Base-by-base conservation (phyloP, 1,139 yeast genomes). In the Saccharomyces pastorianus region DNA sequence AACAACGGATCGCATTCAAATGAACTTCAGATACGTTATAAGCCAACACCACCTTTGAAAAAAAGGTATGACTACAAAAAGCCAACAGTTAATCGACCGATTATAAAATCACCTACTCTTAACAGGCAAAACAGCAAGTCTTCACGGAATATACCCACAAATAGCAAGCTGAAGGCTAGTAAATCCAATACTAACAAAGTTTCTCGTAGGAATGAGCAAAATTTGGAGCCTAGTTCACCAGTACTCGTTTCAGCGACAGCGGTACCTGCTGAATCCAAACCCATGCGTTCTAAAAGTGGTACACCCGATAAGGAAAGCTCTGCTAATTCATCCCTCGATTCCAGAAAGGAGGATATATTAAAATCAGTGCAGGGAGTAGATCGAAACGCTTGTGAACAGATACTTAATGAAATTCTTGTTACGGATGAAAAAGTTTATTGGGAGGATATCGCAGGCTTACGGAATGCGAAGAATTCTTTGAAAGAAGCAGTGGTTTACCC, bases 401-500 rank as follows among this genome's bases (percentile, higher is more conserved):
- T 74, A 41, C 53, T 72, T n/a, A 71, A 72, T 49, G 74, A 82
- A 59, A 81, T 82, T 27, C 76, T 83, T 26, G 80, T 81, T 1
- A 77, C 76, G 27, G 84, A 83, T 29, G 84, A 82, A 58, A 77
- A 79, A 53, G 78, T 82, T 0, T 75, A 73, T 58, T 82, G 87
- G 87, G 84, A 80, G 55, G 87, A 82, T 64, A 77, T 83, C 48
- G 84, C 82, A 2, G 88, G 87, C 2, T 66, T 82, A 32, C 79
- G 75, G 48, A 70, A 74, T 9, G 84, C 85, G 11, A 83, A 83
- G 59, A 76, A 71, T 61, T 78, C 85, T 1, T 67, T 83, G 50
- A 82, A 81, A 60, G 88, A 83, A 62, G 82, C 86, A 0, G 85
- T 83, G 9, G 86, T 83, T 9, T 82, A 82, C 60, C 87, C 87